Percentiles rank a stretch among this genome's conserved stretches.
Evolutionary conservation across 768 basidiomycete species (phyloP).

Genomic region (Cytidiella melzeri): DNA sequence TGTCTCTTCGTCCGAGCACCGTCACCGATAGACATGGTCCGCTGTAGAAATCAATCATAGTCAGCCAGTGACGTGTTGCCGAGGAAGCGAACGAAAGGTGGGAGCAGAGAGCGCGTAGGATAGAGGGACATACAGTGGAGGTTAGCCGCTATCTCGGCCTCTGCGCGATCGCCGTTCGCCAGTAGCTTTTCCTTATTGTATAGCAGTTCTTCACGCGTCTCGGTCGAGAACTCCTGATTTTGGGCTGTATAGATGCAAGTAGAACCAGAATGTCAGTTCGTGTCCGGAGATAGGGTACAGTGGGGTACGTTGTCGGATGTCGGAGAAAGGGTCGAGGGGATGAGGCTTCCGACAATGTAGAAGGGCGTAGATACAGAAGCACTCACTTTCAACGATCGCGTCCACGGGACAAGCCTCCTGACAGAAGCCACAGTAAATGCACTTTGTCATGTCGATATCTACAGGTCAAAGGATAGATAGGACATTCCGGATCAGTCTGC

Average conservation of each 20-base stretch:
- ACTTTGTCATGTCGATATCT: slow-evolving; percentile 99
- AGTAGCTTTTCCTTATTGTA: slow-evolving; percentile 99
- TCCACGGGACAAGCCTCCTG: slow-evolving; percentile 99
- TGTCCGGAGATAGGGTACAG: slow-evolving; percentile 1
- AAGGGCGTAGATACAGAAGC: not conserved
- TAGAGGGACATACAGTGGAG: slow-evolving; percentile 47
- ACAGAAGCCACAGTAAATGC: slow-evolving; percentile 99
- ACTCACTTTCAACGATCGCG: slow-evolving; percentile 96
- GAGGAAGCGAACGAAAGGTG: not conserved
- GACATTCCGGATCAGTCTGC: slow-evolving; percentile 8
- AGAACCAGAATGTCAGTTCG: slow-evolving; percentile 4
- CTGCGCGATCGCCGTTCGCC: slow-evolving; percentile 91
- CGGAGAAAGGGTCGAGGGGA: slow-evolving; percentile 9
- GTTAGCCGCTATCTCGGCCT: slow-evolving; percentile 97
- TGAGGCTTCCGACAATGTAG: slow-evolving; percentile 3
- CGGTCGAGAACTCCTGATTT: slow-evolving; percentile 96
- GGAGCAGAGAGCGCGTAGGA: slow-evolving; percentile 1
- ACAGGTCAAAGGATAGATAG: slow-evolving; percentile 5
- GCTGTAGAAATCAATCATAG: slow-evolving; percentile 35
- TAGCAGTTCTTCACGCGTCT: slow-evolving; percentile 95
- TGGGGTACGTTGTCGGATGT: slow-evolving; percentile 1
- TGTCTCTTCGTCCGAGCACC: not conserved
- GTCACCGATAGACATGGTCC: slow-evolving; percentile 83
- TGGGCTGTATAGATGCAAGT: slow-evolving; percentile 58
- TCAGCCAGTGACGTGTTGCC: slow-evolving; percentile 16